Percentiles rank a stretch among this genome's conserved stretches.
Evolutionary conservation across 2,329 filamentous ascomycete species (phyloP).

Genomic region (Venturia carpophila): DNA sequence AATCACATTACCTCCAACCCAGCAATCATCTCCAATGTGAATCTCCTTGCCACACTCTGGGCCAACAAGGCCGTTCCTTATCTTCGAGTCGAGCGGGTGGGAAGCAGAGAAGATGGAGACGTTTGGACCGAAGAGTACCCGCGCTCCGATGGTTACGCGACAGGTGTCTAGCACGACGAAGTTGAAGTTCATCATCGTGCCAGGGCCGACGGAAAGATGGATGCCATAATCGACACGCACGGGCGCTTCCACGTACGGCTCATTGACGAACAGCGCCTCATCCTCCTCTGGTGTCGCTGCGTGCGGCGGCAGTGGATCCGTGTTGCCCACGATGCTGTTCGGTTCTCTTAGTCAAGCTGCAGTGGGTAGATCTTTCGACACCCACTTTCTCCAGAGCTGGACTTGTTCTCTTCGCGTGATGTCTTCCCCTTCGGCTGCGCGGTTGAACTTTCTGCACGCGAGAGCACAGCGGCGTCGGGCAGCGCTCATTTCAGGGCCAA

Average conservation of each 20-base stretch:
- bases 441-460: constrained; percentile 58
- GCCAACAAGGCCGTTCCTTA: constrained; percentile 66
- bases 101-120: constrained; percentile 66
- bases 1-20: constrained; percentile 42
- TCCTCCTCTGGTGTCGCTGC: constrained; percentile 59
- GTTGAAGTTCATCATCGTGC: constrained; percentile 69
- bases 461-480: constrained; percentile 55
- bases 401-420: constrained; percentile 54
- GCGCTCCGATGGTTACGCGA: constrained; percentile 62
- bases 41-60: constrained; percentile 70
- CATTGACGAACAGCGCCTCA: constrained; percentile 52
- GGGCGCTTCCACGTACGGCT: constrained; percentile 63
- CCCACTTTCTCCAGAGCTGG: constrained; percentile 65
- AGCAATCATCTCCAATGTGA: constrained; percentile 70
- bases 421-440: constrained; percentile 53
- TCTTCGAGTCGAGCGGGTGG: constrained; percentile 56
- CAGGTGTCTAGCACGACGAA: constrained; percentile 71
- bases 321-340: constrained; percentile 55
- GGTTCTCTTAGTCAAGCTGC: neutral
- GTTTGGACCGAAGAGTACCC: constrained; percentile 71
- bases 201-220: constrained; percentile 63
- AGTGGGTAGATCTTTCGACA: constrained; percentile 20
- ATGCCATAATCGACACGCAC: constrained; percentile 70
- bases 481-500: constrained; percentile 58
- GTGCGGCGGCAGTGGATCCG: constrained; percentile 37